Conservation (phyloP, 2,329 filamentous ascomycete genomes). For the Arthrobotrys megalospora region DNA sequence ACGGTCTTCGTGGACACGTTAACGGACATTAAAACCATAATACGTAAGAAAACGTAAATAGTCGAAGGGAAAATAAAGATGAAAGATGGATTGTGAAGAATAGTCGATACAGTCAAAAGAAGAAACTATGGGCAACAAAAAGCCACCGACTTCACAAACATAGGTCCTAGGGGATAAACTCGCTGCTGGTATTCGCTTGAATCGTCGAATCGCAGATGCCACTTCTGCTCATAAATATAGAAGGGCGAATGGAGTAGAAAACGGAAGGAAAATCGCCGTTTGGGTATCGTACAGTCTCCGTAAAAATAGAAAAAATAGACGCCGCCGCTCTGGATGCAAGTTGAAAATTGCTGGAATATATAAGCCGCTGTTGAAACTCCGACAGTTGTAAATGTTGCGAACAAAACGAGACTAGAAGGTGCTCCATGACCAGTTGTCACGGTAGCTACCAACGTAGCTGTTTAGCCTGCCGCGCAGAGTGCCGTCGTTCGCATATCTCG, state of each 20-base stretch:
- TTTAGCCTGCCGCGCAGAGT: slow-evolving; percentile 58
- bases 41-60: slow-evolving; percentile 4
- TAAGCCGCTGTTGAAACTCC: neutral
- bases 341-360: slow-evolving; percentile 24
- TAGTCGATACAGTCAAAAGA: slow-evolving; percentile 12
- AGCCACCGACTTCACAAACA: slow-evolving; percentile 14
- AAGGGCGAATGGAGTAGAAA: slow-evolving; percentile 27
- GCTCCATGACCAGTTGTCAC: slow-evolving; percentile 65
- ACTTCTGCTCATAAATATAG: slow-evolving; percentile 32
- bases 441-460: slow-evolving; percentile 65
- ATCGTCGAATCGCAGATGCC: slow-evolving; percentile 26
- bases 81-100: neutral
- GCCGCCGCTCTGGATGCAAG: slow-evolving; percentile 56
- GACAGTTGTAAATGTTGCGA: neutral
- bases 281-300: slow-evolving; percentile 59
- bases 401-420: slow-evolving; percentile 62
- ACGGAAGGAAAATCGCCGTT: slow-evolving; percentile 37
- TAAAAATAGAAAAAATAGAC: slow-evolving; percentile 32
- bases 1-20: slow-evolving; percentile 42
- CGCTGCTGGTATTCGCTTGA: slow-evolving; percentile 5
- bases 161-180: slow-evolving; percentile 7
- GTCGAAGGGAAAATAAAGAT: slow-evolving; percentile 6
- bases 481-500: slow-evolving; percentile 58
- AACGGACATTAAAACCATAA: slow-evolving; percentile 52
- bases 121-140: slow-evolving; percentile 14